Conservation (phyloP, 768 basidiomycete species). For the Boletales sp. region DNA sequence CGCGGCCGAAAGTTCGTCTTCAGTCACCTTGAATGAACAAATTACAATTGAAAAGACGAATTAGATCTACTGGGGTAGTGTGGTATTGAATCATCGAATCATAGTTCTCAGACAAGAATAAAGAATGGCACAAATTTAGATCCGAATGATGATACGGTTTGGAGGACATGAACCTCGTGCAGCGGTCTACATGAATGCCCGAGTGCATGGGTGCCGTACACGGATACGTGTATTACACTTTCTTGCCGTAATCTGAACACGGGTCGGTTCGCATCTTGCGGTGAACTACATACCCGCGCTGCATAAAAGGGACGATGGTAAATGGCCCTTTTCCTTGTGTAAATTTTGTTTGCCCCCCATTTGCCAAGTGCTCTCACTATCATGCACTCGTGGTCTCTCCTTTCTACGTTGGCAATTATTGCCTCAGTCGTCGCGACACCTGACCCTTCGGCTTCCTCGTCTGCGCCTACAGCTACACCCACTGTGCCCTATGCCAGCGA, state of each 20-base stretch:
- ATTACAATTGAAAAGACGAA: too few relatives aligned
- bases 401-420: slow-evolving; percentile 20
- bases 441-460: slow-evolving; percentile 17
- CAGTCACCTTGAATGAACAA: too few relatives aligned
- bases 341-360: slow-evolving; percentile 15
- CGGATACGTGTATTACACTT: neutral
- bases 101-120: too few relatives aligned
- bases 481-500: slow-evolving; percentile 44
- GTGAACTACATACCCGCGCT: neutral
- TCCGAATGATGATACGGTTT: too few relatives aligned
- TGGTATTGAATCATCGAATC: too few relatives aligned
- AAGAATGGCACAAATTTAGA: too few relatives aligned
- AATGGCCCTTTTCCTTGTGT: slow-evolving; percentile 7
- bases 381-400: slow-evolving; percentile 30
- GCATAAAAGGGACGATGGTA: slow-evolving; percentile 22
- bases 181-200: too few relatives aligned
- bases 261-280: too few relatives aligned
- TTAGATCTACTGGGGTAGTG: too few relatives aligned
- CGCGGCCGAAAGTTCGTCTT: too few relatives aligned
- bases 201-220: neutral
- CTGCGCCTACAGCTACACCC: slow-evolving; percentile 33
- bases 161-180: too few relatives aligned
- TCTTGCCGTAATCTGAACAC: slow-evolving; percentile 2
- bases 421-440: slow-evolving; percentile 19
- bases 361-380: slow-evolving; percentile 12